Conservation (phyloP, 2,329 filamentous ascomycete species). For the Cytospora chrysosperma region DNA sequence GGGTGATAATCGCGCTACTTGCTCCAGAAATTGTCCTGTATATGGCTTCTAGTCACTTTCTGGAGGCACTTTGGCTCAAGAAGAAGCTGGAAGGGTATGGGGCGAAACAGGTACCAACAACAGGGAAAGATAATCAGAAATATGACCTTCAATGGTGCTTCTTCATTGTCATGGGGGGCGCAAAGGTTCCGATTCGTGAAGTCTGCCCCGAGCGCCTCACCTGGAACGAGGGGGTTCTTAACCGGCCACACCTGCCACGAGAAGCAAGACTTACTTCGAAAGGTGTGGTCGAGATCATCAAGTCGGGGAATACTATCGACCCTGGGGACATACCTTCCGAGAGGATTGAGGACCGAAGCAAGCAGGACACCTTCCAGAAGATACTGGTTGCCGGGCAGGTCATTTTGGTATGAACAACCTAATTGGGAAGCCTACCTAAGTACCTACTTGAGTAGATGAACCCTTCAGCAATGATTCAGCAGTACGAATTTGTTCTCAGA, state of each 20-base stretch:
- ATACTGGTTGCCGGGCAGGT: neutral
- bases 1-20: constrained; percentile 9
- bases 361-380: neutral
- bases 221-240: neutral
- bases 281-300: neutral
- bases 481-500: too few relatives aligned
- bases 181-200: neutral
- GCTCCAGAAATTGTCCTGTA: constrained; percentile 20
- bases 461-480: too few relatives aligned
- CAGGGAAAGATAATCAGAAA: neutral
- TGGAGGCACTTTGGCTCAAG: constrained; percentile 7
- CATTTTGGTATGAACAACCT: too few relatives aligned
- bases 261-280: neutral
- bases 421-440: too few relatives aligned
- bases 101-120: neutral
- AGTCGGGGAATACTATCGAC: neutral
- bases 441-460: too few relatives aligned
- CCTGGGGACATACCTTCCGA: neutral
- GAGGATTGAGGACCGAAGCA: neutral
- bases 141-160: constrained; percentile 3
- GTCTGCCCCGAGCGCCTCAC: neutral
- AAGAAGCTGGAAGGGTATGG: neutral
- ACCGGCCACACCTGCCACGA: neutral
- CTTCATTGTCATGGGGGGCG: neutral
- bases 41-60: constrained; percentile 7